phyloP scores from a whole-genome alignment of 495 filamentous ascomycete genomes.

The Copromyces sp. region DNA sequence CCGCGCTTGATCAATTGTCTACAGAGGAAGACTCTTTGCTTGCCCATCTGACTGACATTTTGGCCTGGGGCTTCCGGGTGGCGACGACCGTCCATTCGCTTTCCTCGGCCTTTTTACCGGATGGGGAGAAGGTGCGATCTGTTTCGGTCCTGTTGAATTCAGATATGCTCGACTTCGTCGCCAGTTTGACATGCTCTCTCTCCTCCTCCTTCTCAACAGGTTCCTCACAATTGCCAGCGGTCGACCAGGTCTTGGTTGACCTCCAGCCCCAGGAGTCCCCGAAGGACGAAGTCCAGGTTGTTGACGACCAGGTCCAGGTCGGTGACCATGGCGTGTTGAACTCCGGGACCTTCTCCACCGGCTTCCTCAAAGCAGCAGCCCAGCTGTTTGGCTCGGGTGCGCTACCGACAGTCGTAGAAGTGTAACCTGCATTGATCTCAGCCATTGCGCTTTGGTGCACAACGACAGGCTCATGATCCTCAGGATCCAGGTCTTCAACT shows the following conservation, averaged over 20 bases:
- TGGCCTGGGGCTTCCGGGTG: fast-evolving
- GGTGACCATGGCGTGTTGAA: not conserved
- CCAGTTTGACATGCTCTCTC: not conserved
- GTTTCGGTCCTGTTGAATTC: fast-evolving
- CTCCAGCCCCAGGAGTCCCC: not conserved
- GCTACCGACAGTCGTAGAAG: not conserved
- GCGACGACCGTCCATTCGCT: not conserved
- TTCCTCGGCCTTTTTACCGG: not conserved
- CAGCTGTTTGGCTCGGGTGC: not conserved
- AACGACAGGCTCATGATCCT: not conserved
- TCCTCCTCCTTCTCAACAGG: not conserved
- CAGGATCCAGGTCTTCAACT: not conserved
- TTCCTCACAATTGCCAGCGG: not conserved
- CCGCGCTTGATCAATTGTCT: not conserved
- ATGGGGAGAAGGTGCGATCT: fast-evolving
- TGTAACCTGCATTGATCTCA: not conserved
- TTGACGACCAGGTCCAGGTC: not conserved
- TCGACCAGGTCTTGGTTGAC: not conserved
- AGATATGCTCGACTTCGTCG: not conserved
- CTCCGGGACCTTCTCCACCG: not conserved
- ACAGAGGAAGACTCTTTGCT: not conserved
- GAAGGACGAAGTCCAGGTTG: not conserved
- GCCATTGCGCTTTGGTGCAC: not conserved
- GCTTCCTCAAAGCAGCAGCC: not conserved
- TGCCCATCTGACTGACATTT: fast-evolving